Evolutionary conservation across 768 basidiomycete genomes (phyloP).

Genomic region (Termitomyces sp.): DNA sequence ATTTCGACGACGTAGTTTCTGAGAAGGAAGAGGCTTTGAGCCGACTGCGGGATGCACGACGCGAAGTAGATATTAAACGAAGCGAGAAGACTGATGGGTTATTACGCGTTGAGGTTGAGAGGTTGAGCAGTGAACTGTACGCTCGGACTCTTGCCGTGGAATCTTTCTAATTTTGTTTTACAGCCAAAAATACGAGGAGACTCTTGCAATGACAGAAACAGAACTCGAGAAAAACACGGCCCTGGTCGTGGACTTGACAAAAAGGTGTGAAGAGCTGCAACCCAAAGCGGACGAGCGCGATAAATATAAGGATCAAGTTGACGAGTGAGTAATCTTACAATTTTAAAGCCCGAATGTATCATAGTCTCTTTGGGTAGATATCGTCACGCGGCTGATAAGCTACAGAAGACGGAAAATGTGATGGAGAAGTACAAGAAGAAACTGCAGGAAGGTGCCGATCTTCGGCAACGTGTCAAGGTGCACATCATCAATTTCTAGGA

Average conservation of each 20-base stretch:
- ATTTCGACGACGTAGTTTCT: conserved; percentile 66
- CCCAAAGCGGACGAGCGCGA: conserved; percentile 69
- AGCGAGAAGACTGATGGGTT: conserved; percentile 73
- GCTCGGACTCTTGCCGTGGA: conserved; percentile 23
- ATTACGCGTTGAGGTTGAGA: conserved; percentile 76
- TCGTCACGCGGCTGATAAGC: conserved; percentile 85
- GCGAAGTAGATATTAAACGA: conserved; percentile 53
- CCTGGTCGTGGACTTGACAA: conserved; percentile 65
- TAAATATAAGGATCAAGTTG: conserved; percentile 86
- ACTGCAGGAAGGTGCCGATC: conserved; percentile 87
- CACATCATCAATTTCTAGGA: conserved; percentile 14
- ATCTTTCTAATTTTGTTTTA: conserved; percentile 17
- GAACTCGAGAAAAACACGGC: conserved; percentile 78
- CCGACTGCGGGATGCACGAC: conserved; percentile 53
- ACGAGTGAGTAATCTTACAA: conserved; percentile 59
- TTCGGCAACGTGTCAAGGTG: conserved; percentile 83
- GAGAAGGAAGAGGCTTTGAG: conserved; percentile 75
- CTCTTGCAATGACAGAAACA: conserved; percentile 73
- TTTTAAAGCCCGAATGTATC: neutral
- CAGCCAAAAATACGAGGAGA: conserved; percentile 94
- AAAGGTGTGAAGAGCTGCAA: conserved; percentile 79
- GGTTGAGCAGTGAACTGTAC: conserved; percentile 79
- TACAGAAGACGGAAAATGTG: conserved; percentile 93
- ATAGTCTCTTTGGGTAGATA: conserved; percentile 44
- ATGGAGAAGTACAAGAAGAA: conserved; percentile 99